Conservation (phyloP, 768 basidiomycete genomes). For the Lactifluus subvellereus region DNA sequence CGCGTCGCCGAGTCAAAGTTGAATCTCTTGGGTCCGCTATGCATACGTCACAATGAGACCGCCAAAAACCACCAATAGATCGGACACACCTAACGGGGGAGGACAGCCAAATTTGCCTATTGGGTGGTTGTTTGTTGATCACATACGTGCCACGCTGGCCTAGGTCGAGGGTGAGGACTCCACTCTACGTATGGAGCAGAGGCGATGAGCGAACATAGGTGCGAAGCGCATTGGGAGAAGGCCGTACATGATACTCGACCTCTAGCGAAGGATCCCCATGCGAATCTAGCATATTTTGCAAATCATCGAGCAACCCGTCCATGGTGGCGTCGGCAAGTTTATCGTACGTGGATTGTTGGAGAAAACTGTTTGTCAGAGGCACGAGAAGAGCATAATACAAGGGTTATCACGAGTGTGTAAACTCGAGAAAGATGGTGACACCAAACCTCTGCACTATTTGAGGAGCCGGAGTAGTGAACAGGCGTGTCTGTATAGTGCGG, state of each 20-base stretch:
- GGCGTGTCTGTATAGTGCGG: background rate
- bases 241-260: conserved; percentile 67
- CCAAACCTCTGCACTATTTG: conserved; percentile 17
- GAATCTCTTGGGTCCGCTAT: conserved; percentile 88
- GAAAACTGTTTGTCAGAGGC: conserved; percentile 2
- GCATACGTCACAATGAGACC: background rate
- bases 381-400: background rate
- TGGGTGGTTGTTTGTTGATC: conserved; percentile 95
- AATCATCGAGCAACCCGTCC: conserved; percentile 63
- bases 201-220: background rate
- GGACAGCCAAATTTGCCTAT: conserved; percentile 95
- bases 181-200: conserved; percentile 49
- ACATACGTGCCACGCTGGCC: conserved; percentile 83
- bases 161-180: conserved; percentile 80
- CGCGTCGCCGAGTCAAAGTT: conserved; percentile 56
- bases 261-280: conserved; percentile 55
- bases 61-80: background rate
- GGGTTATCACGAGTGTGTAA: conserved; percentile 1
- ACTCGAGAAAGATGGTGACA: background rate
- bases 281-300: conserved; percentile 69
- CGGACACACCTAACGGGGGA: conserved; percentile 69
- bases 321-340: conserved; percentile 68
- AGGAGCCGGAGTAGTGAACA: conserved; percentile 5
- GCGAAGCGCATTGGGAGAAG: conserved; percentile 34
- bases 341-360: conserved; percentile 47